Evolutionary conservation across 441 rosid species (phyloP).

Genomic region (Populus hybrid): DNA sequence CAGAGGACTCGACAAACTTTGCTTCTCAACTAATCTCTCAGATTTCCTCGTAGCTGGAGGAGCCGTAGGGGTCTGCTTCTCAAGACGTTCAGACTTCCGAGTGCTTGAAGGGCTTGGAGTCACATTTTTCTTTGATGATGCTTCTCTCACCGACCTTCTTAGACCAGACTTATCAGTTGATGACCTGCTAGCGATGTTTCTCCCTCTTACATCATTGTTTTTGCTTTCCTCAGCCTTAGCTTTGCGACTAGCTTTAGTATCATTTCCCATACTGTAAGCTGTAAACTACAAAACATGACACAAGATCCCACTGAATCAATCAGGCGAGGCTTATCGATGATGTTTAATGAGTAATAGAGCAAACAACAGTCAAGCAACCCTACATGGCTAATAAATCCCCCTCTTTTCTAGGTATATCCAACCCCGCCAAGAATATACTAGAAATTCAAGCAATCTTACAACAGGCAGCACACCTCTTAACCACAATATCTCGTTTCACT

Average conservation of each 20-base stretch:
- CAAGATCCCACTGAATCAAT: background rate
- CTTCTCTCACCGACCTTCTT: constrained; percentile 55
- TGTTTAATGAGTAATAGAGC: background rate
- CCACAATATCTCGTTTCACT: no score
- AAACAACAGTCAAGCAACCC: no score
- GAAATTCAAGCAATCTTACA: no score
- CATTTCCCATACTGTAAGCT: constrained; percentile 37
- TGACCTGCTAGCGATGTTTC: constrained; percentile 37
- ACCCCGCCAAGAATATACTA: no score
- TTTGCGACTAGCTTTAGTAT: constrained; percentile 27
- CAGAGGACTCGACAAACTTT: constrained; percentile 36
- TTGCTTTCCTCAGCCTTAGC: constrained; percentile 35
- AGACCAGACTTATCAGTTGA: constrained; percentile 32
- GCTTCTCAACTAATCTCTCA: constrained; percentile 38
- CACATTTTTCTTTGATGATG: constrained; percentile 30
- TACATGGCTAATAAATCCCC: no score
- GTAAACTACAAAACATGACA: background rate
- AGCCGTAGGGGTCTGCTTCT: constrained; percentile 39
- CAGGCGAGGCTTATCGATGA: background rate
- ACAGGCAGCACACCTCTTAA: no score
- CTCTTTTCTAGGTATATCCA: no score
- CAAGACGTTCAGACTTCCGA: constrained; percentile 56
- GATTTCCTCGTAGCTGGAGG: constrained; percentile 38
- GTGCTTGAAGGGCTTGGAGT: constrained; percentile 33
- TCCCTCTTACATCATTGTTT: constrained; percentile 26